Base-by-base conservation (phyloP, 805 yeast species). In the Candida ulmi region DNA sequence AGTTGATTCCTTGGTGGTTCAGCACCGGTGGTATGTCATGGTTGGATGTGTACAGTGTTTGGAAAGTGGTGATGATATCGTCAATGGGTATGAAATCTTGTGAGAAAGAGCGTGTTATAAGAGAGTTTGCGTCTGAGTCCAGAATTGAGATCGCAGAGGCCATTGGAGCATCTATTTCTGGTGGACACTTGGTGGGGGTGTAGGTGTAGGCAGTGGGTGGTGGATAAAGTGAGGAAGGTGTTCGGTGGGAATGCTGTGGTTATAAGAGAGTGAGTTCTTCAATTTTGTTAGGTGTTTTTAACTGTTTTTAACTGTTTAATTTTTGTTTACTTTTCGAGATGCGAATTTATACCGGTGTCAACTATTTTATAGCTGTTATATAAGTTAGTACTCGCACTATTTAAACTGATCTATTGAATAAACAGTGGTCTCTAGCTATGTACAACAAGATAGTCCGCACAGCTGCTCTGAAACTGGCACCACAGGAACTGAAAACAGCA, bases 111-210 rank as follows among this genome's bases (percentile, higher is more conserved):
- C 91, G 63, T 17, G 83, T 71, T 38, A 83, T 71, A 39, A 83
- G 68, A 21, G 85, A 78, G 51, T 78, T 74, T 27, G 86, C 87
- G 52, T 77, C 74, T 52, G 73, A 71, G 58, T 82, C 88, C 41
- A 83, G 69, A 50, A 83, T 78, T 49, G 77, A 83, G 36, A 83
- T 70, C 40, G 81, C 82, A 35, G 87, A 81, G 29, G 86, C 86
- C 86, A 81, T 77, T 11, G 5, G 24, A 21, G 9, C 24, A 21
- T 21, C 9, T 9, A 21, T 6, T 7, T 7, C 24, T 21, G 9
- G 24, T 7, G 24, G n/a, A n/a, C n/a, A n/a, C 9, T 21, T 21
- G 6, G 24, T 21, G 24, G 24, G n/a, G n/a, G n/a, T n/a, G n/a
- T n/a, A n/a, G n/a, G n/a, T n/a, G n/a, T n/a, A n/a, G n/a, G n/a